Conservation (phyloP, 495 filamentous ascomycete species). For the Penicillium parvum region DNA sequence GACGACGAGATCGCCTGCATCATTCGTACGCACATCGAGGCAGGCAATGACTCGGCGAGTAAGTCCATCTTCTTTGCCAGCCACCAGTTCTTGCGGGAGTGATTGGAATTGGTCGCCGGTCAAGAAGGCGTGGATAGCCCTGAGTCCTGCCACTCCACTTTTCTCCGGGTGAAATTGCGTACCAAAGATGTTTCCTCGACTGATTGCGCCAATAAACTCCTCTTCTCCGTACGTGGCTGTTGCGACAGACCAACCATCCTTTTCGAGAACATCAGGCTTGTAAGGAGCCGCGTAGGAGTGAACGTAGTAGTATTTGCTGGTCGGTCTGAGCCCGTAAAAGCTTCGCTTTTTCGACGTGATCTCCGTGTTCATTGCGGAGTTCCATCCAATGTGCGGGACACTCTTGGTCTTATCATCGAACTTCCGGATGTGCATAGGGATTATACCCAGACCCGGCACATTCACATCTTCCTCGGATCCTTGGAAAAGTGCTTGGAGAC, state of each 20-base stretch:
- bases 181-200: slow-evolving; percentile 76
- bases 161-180: slow-evolving; percentile 99
- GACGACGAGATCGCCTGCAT: slow-evolving; percentile 90
- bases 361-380: slow-evolving; percentile 64
- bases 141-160: slow-evolving; percentile 81
- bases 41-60: slow-evolving; percentile 92
- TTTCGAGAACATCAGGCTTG: slow-evolving; percentile 61
- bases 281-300: slow-evolving; percentile 90
- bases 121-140: slow-evolving; percentile 80
- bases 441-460: slow-evolving; percentile 67
- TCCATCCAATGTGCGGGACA: slow-evolving; percentile 98
- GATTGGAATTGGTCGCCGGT: slow-evolving; percentile 53
- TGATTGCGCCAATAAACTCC: slow-evolving; percentile 87
- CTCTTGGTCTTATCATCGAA: slow-evolving; percentile 77
- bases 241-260: slow-evolving; percentile 81
- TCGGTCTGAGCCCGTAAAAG: slow-evolving; percentile 70
- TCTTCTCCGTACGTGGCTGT: slow-evolving; percentile 84
- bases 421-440: slow-evolving; percentile 65
- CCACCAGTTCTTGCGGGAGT: slow-evolving; percentile 26
- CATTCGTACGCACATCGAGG: slow-evolving; percentile 94
- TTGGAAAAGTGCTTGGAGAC: slow-evolving; percentile 83
- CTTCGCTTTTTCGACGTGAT: slow-evolving; percentile 42
- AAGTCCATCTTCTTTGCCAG: slow-evolving; percentile 55
- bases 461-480: slow-evolving; percentile 72
- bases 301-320: slow-evolving; percentile 97